Percentiles rank a stretch among this genome's conserved stretches.
Conservation (phyloP, 2,329 filamentous ascomycete species). For the Phialemoniopsis sp. region DNA sequence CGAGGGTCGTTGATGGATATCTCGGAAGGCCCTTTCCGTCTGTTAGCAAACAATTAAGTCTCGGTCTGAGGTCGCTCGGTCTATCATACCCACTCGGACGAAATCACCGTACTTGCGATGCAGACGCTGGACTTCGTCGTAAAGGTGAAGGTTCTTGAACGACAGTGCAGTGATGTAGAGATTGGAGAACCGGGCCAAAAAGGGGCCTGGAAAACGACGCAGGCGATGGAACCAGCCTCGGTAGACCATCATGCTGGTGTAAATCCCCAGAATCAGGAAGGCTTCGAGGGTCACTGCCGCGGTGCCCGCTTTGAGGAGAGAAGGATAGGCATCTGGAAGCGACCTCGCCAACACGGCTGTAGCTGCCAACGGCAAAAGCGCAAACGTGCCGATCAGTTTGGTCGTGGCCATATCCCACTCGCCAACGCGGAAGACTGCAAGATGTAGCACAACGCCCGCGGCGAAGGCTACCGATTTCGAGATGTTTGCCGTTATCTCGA, state of each 20-base stretch:
- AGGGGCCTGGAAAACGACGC: slow-evolving; percentile 5
- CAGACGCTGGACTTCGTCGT: neutral
- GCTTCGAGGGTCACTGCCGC: too few species aligned
- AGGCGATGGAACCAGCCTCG: slow-evolving; percentile 6
- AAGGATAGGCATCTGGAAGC: too few species aligned
- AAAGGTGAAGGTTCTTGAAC: slow-evolving; percentile 4
- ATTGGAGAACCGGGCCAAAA: slow-evolving; percentile 6
- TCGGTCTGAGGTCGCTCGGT: too few species aligned
- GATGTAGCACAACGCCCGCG: slow-evolving; percentile 6
- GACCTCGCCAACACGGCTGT: too few species aligned
- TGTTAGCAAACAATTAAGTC: too few species aligned
- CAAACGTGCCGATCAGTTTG: neutral
- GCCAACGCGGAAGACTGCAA: slow-evolving; percentile 4
- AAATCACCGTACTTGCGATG: slow-evolving; percentile 3
- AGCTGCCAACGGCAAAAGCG: too few species aligned
- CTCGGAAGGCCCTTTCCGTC: slow-evolving; percentile 7
- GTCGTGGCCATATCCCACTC: slow-evolving; percentile 6
- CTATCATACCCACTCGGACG: slow-evolving; percentile 8
- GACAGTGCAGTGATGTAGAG: slow-evolving; percentile 5
- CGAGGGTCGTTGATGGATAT: slow-evolving; percentile 10
- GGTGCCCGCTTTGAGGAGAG: too few species aligned
- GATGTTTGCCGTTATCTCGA: too few species aligned
- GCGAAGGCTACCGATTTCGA: too few species aligned
- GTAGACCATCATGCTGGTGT: slow-evolving; percentile 5
- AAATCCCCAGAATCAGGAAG: neutral